phyloP scores from a whole-genome alignment of 208 protist genomes.

The Crithidia fasciculata region DNA sequence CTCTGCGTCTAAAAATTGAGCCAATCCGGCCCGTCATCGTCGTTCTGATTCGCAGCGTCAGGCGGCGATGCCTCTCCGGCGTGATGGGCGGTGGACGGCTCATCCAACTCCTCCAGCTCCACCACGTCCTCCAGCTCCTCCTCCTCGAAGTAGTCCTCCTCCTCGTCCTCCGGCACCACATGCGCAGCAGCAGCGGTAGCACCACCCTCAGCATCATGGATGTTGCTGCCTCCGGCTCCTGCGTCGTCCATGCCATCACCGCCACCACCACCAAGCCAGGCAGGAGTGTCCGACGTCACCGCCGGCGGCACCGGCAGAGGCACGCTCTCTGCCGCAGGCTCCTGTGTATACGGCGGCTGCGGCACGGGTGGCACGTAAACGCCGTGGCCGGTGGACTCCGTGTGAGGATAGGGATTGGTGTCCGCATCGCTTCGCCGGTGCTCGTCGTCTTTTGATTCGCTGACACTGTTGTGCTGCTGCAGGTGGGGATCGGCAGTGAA shows the following conservation, averaged over 20 bases:
- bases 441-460: neutral
- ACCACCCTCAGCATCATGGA: neutral
- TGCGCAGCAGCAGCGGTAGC: neutral
- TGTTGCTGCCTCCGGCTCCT: neutral
- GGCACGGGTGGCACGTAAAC: slow-evolving; percentile 16
- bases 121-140: slow-evolving; percentile 22
- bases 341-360: slow-evolving; percentile 12
- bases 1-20: slow-evolving; percentile 44
- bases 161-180: neutral
- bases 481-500: neutral
- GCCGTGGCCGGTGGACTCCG: neutral
- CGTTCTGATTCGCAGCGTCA: slow-evolving; percentile 22
- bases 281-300: slow-evolving; percentile 16
- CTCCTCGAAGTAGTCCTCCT: slow-evolving; percentile 13
- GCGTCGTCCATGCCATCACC: neutral
- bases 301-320: neutral
- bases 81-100: neutral
- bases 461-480: too few species aligned
- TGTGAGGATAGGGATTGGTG: neutral
- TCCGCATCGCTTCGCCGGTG: neutral
- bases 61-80: neutral
- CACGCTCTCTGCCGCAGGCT: neutral
- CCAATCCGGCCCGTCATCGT: slow-evolving; percentile 50
- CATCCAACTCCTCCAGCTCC: slow-evolving; percentile 18
- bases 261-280: slow-evolving; percentile 20